A percentile compares a stretch with the other conserved stretches of the same genome.
These are phyloP conservation scores for Elsinoe australis DNA, from an alignment of 2,329 filamentous ascomycete genomes.

Conservation along the genomic window DNA sequence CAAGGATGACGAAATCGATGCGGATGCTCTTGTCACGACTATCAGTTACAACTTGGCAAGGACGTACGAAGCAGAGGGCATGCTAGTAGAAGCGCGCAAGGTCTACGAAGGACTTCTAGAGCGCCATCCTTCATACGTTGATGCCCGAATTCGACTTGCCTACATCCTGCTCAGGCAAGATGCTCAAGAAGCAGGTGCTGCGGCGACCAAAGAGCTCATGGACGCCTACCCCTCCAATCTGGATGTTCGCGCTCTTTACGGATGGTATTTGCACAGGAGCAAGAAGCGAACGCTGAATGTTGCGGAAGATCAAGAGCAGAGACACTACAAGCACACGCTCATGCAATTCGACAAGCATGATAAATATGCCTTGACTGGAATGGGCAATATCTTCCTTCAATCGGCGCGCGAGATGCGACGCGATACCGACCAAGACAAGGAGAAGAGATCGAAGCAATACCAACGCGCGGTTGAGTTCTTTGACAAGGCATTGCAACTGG, in stretches of 20 bases:
- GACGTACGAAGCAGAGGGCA: conserved; percentile 79
- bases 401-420: conserved; percentile 91
- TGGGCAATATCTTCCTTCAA: conserved; percentile 90
- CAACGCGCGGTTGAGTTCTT: conserved; percentile 95
- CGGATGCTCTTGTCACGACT: conserved; percentile 84
- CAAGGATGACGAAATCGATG: conserved; percentile 64
- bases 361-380: conserved; percentile 88
- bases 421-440: conserved; percentile 80
- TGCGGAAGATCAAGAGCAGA: conserved; percentile 81
- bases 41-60: conserved; percentile 95
- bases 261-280: conserved; percentile 87
- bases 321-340: conserved; percentile 92
- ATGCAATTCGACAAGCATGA: conserved; percentile 96
- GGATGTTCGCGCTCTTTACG: conserved; percentile 86
- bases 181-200: conserved; percentile 77
- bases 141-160: conserved; percentile 78
- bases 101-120: conserved; percentile 81
- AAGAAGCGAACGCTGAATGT: conserved; percentile 76
- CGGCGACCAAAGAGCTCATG: conserved; percentile 77
- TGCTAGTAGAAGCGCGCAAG: conserved; percentile 74
- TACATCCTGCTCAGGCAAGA: conserved; percentile 80
- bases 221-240: conserved; percentile 76
- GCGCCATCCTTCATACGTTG: conserved; percentile 81
- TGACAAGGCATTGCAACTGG: conserved; percentile 91
- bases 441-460: conserved; percentile 81